These are phyloP conservation scores for Fraxinus floribunda DNA, from an alignment of 305 asterid species.

Conservation along the genomic window DNA sequence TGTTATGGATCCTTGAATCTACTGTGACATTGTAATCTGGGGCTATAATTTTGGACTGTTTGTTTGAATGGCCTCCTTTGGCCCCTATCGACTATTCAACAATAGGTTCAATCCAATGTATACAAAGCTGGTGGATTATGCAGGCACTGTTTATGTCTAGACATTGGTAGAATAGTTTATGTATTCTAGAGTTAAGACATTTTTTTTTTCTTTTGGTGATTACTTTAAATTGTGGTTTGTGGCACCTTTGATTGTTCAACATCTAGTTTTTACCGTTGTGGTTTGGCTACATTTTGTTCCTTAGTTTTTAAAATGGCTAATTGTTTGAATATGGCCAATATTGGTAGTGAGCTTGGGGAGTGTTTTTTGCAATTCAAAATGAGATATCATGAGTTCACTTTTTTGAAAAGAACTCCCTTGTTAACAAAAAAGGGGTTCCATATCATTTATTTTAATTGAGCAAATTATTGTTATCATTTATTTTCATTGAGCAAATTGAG, in stretches of 20 bases:
- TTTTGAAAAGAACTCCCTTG: not conserved
- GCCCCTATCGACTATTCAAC: slow-evolving; percentile 24
- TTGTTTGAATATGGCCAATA: not conserved
- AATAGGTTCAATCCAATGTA: slow-evolving; percentile 30
- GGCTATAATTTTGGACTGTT: slow-evolving; percentile 21
- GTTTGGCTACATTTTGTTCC: not conserved
- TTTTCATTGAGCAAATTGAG: not conserved
- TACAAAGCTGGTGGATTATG: slow-evolving; percentile 46
- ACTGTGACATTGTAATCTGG: slow-evolving; percentile 34
- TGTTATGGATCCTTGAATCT: not conserved
- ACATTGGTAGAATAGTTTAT: not conserved
- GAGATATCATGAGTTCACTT: not conserved
- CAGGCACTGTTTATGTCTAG: slow-evolving; percentile 18
- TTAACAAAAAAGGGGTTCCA: not conserved
- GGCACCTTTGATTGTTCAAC: not conserved
- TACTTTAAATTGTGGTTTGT: not conserved
- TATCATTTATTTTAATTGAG: not conserved
- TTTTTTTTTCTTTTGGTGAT: not conserved
- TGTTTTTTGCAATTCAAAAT: not conserved
- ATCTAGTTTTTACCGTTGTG: not conserved
- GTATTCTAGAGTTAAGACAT: not conserved
- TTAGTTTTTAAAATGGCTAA: not conserved
- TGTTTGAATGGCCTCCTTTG: slow-evolving; percentile 1
- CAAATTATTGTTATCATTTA: not conserved
- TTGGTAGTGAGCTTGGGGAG: not conserved